phyloP scores from a whole-genome alignment of 2,329 filamentous ascomycete species.

The Sporothrix curviconia region DNA sequence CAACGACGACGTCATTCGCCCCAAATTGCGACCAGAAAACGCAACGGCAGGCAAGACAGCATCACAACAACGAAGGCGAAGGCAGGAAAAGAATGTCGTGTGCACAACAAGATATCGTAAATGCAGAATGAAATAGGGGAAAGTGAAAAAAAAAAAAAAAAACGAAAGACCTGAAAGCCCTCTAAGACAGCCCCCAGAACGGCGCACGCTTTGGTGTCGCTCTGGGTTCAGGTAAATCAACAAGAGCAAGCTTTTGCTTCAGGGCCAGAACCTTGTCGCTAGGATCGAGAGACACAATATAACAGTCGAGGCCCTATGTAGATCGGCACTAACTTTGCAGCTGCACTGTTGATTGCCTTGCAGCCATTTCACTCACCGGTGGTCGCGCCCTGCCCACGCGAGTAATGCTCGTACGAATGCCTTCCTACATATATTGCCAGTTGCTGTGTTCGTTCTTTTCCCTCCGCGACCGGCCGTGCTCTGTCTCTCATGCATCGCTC shows the following conservation, averaged over 20 bases:
- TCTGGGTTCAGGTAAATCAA: too few relatives aligned
- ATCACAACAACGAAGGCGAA: too few relatives aligned
- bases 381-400: neutral
- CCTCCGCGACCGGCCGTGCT: constrained; percentile 6
- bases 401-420: constrained; percentile 6
- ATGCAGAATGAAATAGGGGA: neutral
- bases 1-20: constrained; percentile 11
- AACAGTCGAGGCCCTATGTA: too few relatives aligned
- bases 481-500: too few relatives aligned
- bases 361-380: neutral
- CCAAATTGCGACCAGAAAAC: neutral
- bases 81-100: too few relatives aligned
- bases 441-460: too few relatives aligned
- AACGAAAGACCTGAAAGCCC: neutral
- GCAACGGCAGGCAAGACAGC: neutral
- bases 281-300: too few relatives aligned
- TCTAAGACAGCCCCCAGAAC: too few relatives aligned
- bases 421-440: neutral
- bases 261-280: too few relatives aligned
- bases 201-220: too few relatives aligned
- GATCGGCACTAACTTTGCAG: constrained; percentile 5
- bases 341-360: constrained; percentile 1
- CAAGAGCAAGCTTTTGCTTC: too few relatives aligned
- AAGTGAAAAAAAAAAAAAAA: neutral
- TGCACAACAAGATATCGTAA: neutral